Base-by-base conservation (phyloP, 2,329 filamentous ascomycete genomes). In the Phaeosphaeria sp. region DNA sequence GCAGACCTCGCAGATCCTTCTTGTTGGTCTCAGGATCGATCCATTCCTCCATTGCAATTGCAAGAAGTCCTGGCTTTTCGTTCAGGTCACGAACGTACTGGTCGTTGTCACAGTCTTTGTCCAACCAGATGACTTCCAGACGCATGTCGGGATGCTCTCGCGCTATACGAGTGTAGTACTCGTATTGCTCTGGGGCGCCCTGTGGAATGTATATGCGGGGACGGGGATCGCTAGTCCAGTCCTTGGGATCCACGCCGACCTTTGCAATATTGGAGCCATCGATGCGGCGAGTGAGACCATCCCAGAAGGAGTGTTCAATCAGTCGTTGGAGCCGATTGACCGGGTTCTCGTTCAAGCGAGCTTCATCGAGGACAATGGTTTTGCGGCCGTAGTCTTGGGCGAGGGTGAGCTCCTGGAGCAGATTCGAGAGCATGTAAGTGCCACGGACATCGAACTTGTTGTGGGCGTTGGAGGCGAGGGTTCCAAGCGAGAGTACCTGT, bases 341-440 rank as follows among this genome's bases (percentile, higher is more conserved):
- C 0, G 95, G 95, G 73, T 98, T 98, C 80, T 99, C 95, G 73
- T 94, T 96, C 65, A 99, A 82, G 22, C 94, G 89, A 10, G 89
- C 90, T 74, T 97, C 93, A 71, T 98, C 93, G 46, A 99, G 86
- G 53, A 97, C 87, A 68, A 98, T 94, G 72, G 92, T 89, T 78
- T 93, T 92, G 60, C 92, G 89, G 58, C 92, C 93, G 72, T 92
- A 93, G 75, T 96, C 91, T 82, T 96, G 90, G 64, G 95, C 95
- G 66, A 98, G 85, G 1, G 91, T 95, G 65, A 99, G 85, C 79
- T 99, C 95, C 79, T 99, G 95, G 42, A 98, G 84, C 46, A 98
- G 87, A 76, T 98, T 99, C 62, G 94, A 97, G 58, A 99, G 86
- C 90, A 96, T 96, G 78, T 99, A 99, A 30, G 92, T 98, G 70